Evolutionary conservation across 2,329 filamentous ascomycete species (phyloP).

Genomic region (Trichoderma sp.): DNA sequence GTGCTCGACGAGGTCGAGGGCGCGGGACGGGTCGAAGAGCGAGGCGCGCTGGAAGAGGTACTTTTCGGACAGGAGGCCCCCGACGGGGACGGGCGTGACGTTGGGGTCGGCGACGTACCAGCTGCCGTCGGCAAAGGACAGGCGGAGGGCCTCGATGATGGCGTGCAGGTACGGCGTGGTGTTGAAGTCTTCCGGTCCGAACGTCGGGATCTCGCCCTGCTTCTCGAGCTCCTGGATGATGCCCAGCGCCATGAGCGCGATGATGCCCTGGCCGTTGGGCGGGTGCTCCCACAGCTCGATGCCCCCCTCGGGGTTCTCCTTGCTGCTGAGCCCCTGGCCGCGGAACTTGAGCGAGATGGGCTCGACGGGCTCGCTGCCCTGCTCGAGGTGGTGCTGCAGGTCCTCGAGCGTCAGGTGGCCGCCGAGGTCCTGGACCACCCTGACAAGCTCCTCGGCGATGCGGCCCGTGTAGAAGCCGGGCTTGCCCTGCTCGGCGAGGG

Average conservation of each 20-base stretch:
- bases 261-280: slow-evolving; percentile 93
- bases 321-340: slow-evolving; percentile 55
- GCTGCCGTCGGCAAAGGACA: slow-evolving; percentile 84
- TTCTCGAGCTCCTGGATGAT: slow-evolving; percentile 86
- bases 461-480: slow-evolving; percentile 87
- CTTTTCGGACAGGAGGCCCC: slow-evolving; percentile 67
- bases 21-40: slow-evolving; percentile 59
- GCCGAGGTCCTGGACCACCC: slow-evolving; percentile 74
- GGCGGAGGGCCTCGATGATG: slow-evolving; percentile 82
- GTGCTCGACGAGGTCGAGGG: slow-evolving; percentile 64
- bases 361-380: slow-evolving; percentile 75
- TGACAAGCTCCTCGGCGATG: slow-evolving; percentile 78
- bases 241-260: slow-evolving; percentile 90
- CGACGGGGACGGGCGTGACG: slow-evolving; percentile 66
- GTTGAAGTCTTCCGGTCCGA: slow-evolving; percentile 75
- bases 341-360: slow-evolving; percentile 81
- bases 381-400: slow-evolving; percentile 69
- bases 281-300: slow-evolving; percentile 95
- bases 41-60: slow-evolving; percentile 73
- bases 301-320: slow-evolving; percentile 45
- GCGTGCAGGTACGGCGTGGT: slow-evolving; percentile 79
- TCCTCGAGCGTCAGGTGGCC: slow-evolving; percentile 80
- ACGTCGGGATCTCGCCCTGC: slow-evolving; percentile 71
- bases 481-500: slow-evolving; percentile 79
- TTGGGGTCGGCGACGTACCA: slow-evolving; percentile 92